A percentile compares a stretch with the other conserved stretches of the same genome.
Conservation (phyloP, 1,284 basidiomycete genomes). For the Lentinula novae-zelandiae region DNA sequence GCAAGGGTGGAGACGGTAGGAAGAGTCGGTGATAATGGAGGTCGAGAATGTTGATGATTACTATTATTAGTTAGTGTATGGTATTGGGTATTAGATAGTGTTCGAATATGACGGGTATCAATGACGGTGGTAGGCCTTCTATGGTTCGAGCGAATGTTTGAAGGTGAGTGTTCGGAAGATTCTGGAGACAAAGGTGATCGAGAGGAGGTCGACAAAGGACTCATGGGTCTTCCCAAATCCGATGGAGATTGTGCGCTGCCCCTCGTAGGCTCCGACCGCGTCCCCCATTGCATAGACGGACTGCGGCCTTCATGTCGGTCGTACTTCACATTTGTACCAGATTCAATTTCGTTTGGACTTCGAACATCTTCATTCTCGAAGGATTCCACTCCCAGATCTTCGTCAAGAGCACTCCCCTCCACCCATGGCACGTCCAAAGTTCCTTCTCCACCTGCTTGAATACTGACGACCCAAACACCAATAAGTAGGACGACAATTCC, state of each 20-base stretch:
- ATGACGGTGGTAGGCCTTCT: slow-evolving; percentile 8
- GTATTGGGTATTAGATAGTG: slow-evolving; percentile 11
- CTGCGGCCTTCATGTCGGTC: slow-evolving; percentile 12
- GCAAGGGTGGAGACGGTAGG: slow-evolving; percentile 34
- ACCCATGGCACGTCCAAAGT: slow-evolving; percentile 50
- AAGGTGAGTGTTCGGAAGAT: slow-evolving; percentile 13
- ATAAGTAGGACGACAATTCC: slow-evolving; percentile 81
- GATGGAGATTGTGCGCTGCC: slow-evolving; percentile 18
- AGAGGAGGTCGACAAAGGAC: neutral
- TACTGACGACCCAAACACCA: slow-evolving; percentile 89
- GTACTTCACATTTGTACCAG: neutral
- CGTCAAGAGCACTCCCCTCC: slow-evolving; percentile 31
- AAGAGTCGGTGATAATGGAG: slow-evolving; percentile 23
- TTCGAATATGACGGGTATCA: slow-evolving; percentile 11
- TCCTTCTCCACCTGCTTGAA: slow-evolving; percentile 49
- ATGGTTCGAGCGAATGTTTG: slow-evolving; percentile 8
- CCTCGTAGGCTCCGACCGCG: slow-evolving; percentile 30
- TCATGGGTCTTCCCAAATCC: neutral
- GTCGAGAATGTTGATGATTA: neutral
- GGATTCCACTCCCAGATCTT: slow-evolving; percentile 16
- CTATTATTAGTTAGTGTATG: slow-evolving; percentile 8
- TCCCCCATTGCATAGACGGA: slow-evolving; percentile 29
- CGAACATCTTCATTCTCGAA: slow-evolving; percentile 2
- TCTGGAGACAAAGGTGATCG: slow-evolving; percentile 13
- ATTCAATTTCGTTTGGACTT: neutral